Base-by-base conservation (phyloP, 805 yeast species). In the Candida coleopterorum region DNA sequence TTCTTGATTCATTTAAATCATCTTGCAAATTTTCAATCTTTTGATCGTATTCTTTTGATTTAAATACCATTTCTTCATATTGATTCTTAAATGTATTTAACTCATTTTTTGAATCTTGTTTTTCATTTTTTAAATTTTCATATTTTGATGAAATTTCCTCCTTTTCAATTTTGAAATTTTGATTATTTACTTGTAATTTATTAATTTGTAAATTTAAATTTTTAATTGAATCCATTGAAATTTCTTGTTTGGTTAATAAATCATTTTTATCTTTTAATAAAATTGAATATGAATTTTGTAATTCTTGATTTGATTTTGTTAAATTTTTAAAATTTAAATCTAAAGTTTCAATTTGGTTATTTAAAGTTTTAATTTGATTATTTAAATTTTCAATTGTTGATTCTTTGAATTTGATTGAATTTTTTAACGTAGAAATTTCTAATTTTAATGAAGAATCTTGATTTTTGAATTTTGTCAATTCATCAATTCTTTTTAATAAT, bases 1-100 rank as follows among this genome's bases (percentile, higher is more conserved):
- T 72, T 38, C 86, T 73, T 4, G 85, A 66, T 40, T 89, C 97
- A 9, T 73, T 64, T n/a, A 90, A 60, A 51, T 89, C 96, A 39
- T 87, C 95, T 46, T 85, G 88, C 20, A 89, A 55, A 2, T 77
- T 73, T 39, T 84, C 88, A 16, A 75, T 66, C 43, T 75, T 72
- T 36, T 68, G 68, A 29, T 69, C 71, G 2, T 79, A 64, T 47
- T 93, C 97, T 42, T 74, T 74, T 26, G 79, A 60, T 37, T 84
- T 76, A 71, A 83, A 73, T 3, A 70, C 52, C 34, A 84, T 55
- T 49, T 86, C 95, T 35, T 85, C 90, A 41, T 79, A 75, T 52
- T 85, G 87, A 44, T 77, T 80, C 48, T 74, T 80, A 41, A 77
- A 50, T 6, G 59, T 40, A 42, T 56, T 65, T 18, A 55, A 40